Conservation (phyloP, 805 yeast genomes). For the Candida methanosorbosa region DNA sequence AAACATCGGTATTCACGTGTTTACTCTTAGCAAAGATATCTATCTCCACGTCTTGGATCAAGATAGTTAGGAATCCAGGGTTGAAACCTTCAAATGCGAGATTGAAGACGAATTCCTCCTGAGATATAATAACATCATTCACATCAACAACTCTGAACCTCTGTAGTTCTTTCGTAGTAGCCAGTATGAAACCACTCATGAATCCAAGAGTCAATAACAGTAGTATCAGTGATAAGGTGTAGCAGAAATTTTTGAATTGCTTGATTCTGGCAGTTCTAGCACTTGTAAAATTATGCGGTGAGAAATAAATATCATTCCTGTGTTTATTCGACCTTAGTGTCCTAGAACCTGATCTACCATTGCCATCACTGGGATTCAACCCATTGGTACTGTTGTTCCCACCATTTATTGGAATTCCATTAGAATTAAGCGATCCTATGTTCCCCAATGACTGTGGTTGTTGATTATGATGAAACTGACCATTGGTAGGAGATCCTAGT, state of each 20-base stretch:
- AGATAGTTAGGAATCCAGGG: slow-evolving; percentile 74
- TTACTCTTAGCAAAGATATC: slow-evolving; percentile 80
- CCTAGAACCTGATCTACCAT: neutral
- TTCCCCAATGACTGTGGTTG: no score
- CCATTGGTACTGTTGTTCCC: no score
- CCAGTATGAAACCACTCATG: slow-evolving; percentile 73
- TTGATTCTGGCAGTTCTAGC: slow-evolving; percentile 19
- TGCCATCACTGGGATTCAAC: no score
- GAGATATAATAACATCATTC: slow-evolving; percentile 65
- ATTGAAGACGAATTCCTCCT: slow-evolving; percentile 79
- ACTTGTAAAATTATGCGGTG: slow-evolving; percentile 29
- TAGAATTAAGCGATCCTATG: no score
- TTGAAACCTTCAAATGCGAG: slow-evolving; percentile 72
- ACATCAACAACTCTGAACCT: slow-evolving; percentile 54
- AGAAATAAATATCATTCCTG: slow-evolving; percentile 19
- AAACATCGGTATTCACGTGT: slow-evolving; percentile 21
- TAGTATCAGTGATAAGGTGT: slow-evolving; percentile 36
- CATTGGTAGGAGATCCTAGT: no score
- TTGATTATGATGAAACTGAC: no score
- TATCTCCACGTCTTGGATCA: slow-evolving; percentile 56
- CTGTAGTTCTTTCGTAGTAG: slow-evolving; percentile 77
- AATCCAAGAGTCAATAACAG: slow-evolving; percentile 65
- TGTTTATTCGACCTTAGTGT: slow-evolving; percentile 1
- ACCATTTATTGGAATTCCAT: no score
- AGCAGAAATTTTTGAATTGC: slow-evolving; percentile 26